phyloP scores from a whole-genome alignment of 805 yeast species.

The Kuraishia cidri region DNA sequence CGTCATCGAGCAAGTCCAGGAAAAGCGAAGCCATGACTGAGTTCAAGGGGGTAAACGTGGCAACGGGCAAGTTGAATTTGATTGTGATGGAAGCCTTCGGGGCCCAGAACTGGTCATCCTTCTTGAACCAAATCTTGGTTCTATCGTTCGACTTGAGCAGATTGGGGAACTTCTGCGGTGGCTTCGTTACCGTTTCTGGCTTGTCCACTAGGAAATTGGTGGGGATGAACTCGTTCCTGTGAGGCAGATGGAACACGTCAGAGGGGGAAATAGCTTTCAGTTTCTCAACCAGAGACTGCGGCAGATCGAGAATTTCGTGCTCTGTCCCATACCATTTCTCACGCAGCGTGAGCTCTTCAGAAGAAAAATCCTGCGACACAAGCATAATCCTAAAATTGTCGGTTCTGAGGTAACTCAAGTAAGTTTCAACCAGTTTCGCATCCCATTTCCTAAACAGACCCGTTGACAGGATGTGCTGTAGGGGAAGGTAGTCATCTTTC shows the following conservation, averaged over 20 bases:
- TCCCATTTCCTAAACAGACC: slow-evolving; percentile 51
- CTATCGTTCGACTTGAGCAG: slow-evolving; percentile 43
- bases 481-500: slow-evolving; percentile 46
- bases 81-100: slow-evolving; percentile 76
- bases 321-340: slow-evolving; percentile 94
- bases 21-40: slow-evolving; percentile 52
- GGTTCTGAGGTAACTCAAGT: slow-evolving; percentile 38
- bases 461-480: slow-evolving; percentile 50
- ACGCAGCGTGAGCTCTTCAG: slow-evolving; percentile 26
- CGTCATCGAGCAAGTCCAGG: slow-evolving; percentile 68
- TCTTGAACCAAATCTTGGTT: slow-evolving; percentile 75
- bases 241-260: slow-evolving; percentile 48
- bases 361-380: slow-evolving; percentile 40
- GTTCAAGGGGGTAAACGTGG: slow-evolving; percentile 48
- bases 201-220: slow-evolving; percentile 59
- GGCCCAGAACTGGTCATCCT: slow-evolving; percentile 80
- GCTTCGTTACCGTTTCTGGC: slow-evolving; percentile 17
- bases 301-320: slow-evolving; percentile 40
- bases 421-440: slow-evolving; percentile 40
- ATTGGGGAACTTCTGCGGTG: slow-evolving; percentile 47
- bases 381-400: slow-evolving; percentile 54
- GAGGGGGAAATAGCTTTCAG: too few species aligned
- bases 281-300: slow-evolving; percentile 6
- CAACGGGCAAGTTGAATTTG: slow-evolving; percentile 55
- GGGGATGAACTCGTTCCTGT: slow-evolving; percentile 75